A percentile compares a stretch with the other conserved stretches of the same genome.
phyloP scores from a whole-genome alignment of 352 stramenopile species.

The Phytophthora pluvialis region DNA sequence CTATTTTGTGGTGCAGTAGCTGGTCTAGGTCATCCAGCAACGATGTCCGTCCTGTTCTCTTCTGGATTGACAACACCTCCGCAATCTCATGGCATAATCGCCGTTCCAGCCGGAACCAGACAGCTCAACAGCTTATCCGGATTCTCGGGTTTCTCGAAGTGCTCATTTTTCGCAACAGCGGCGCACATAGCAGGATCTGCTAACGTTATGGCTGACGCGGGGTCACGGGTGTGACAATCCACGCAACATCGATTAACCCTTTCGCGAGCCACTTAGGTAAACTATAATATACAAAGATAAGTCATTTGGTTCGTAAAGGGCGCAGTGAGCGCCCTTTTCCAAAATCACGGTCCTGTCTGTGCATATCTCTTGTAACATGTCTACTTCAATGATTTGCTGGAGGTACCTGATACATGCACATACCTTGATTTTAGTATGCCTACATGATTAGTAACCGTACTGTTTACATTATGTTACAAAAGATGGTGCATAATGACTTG shows the following conservation, averaged over 20 bases:
- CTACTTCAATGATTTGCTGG: too few species aligned
- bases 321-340: constrained; percentile 19
- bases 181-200: neutral
- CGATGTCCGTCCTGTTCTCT: constrained; percentile 1
- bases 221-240: constrained; percentile 13
- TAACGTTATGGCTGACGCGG: constrained; percentile 10
- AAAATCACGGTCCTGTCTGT: too few species aligned
- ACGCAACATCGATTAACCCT: constrained; percentile 8
- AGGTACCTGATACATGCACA: too few species aligned
- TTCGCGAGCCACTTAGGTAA: too few species aligned
- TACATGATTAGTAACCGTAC: too few species aligned
- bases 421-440: too few species aligned
- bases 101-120: constrained; percentile 1
- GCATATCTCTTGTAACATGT: too few species aligned
- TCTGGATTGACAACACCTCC: constrained; percentile 32
- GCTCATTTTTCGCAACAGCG: constrained; percentile 4
- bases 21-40: neutral
- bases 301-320: too few species aligned
- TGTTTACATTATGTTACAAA: too few species aligned
- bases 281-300: too few species aligned
- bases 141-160: constrained; percentile 10
- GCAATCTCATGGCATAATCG: constrained; percentile 24
- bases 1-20: neutral
- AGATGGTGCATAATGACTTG: too few species aligned
- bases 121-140: constrained; percentile 3